phyloP scores from a whole-genome alignment of 2,329 filamentous ascomycete species.

The Periconia sp. region DNA sequence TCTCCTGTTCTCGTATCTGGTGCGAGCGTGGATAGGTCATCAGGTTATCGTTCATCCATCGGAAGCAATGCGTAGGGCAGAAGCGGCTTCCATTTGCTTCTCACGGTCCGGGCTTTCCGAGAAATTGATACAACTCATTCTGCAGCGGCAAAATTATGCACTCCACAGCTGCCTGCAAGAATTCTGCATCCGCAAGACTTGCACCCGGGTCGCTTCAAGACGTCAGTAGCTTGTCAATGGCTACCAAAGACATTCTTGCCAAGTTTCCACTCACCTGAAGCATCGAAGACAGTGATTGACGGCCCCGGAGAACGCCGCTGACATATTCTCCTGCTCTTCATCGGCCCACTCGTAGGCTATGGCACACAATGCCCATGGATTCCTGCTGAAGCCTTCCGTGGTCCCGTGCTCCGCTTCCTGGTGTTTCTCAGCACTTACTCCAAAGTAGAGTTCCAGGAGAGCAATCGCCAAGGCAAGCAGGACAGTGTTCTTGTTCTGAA shows the following conservation, averaged over 20 bases:
- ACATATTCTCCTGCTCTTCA: slow-evolving; percentile 41
- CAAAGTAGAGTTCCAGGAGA: slow-evolving; percentile 46
- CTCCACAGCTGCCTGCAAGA: slow-evolving; percentile 44
- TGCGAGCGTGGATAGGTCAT: too few relatives aligned
- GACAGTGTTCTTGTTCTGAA: slow-evolving; percentile 43
- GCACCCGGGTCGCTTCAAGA: slow-evolving; percentile 42
- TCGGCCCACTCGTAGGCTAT: slow-evolving; percentile 44
- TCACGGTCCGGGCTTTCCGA: slow-evolving; percentile 36
- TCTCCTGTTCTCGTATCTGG: too few relatives aligned
- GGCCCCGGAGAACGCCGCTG: slow-evolving; percentile 41
- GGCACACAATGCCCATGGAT: slow-evolving; percentile 36
- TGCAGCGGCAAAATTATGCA: slow-evolving; percentile 45
- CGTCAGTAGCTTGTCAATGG: slow-evolving; percentile 14
- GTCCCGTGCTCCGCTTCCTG: slow-evolving; percentile 26
- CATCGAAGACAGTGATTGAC: slow-evolving; percentile 43
- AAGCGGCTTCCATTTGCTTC: not conserved
- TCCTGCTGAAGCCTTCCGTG: slow-evolving; percentile 20
- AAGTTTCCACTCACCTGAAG: too few relatives aligned
- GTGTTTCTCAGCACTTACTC: slow-evolving; percentile 38
- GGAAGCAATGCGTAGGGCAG: too few relatives aligned
- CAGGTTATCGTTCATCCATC: too few relatives aligned
- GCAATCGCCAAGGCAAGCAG: slow-evolving; percentile 42
- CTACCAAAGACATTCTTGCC: too few relatives aligned
- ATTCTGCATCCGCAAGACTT: slow-evolving; percentile 40
- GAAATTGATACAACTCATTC: slow-evolving; percentile 43